Conservation (phyloP, 1,284 basidiomycete species). For the Ganoderma boninense region DNA sequence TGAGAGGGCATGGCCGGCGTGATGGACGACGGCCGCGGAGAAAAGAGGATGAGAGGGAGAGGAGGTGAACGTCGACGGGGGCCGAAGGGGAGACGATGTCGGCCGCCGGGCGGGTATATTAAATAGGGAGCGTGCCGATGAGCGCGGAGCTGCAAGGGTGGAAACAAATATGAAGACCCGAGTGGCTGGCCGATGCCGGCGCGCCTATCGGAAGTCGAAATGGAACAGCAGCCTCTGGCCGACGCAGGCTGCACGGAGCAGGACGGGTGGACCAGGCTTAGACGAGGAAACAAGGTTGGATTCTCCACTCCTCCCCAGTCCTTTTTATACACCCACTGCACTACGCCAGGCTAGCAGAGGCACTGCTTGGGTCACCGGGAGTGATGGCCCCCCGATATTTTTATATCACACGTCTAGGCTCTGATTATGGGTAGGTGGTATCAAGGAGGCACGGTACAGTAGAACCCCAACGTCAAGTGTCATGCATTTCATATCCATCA, state of each 20-base stretch:
- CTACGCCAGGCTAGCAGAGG: not conserved
- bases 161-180: not conserved
- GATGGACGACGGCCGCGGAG: constrained; percentile 15
- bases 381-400: not conserved
- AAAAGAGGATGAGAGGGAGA: not conserved
- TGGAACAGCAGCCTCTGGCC: not conserved
- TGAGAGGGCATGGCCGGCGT: constrained; percentile 42
- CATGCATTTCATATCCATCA: constrained; percentile 7
- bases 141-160: not conserved
- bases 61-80: not conserved
- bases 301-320: not conserved
- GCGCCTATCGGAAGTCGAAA: not conserved
- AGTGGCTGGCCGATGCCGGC: not conserved
- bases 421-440: constrained; percentile 14
- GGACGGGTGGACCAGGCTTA: not conserved
- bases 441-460: constrained; percentile 11
- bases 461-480: constrained; percentile 13
- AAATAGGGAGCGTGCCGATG: constrained; percentile 15
- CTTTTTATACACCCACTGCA: not conserved
- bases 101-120: not conserved
- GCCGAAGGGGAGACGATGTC: constrained; percentile 3
- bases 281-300: not conserved
- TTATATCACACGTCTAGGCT: constrained; percentile 1
- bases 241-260: not conserved
- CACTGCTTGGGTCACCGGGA: not conserved